Percentiles rank a stretch among this genome's conserved stretches.
phyloP scores from a whole-genome alignment of 345 rosid genomes.

The Eucalyptus sp. region DNA sequence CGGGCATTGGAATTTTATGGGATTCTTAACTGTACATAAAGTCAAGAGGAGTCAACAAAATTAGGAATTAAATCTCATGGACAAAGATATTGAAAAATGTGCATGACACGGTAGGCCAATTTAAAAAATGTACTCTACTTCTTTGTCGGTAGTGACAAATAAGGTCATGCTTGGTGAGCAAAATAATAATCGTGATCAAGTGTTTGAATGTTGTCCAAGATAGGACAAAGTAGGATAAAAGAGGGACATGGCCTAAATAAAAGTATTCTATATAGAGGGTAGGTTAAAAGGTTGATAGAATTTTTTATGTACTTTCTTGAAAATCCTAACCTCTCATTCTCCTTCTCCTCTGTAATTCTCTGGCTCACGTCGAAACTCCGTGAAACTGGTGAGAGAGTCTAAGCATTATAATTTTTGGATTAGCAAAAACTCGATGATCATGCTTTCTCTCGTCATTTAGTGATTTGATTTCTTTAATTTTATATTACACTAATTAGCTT shows the following conservation, averaged over 20 bases:
- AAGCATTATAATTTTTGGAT: not conserved
- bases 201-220: not conserved
- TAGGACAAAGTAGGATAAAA: not conserved
- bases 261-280: not conserved
- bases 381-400: not conserved
- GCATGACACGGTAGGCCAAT: not conserved
- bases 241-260: not conserved
- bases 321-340: not conserved
- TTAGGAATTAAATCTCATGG: not conserved
- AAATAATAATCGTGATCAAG: rapidly evolving
- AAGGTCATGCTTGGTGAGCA: not conserved
- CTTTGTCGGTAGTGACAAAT: not conserved
- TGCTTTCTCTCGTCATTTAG: not conserved
- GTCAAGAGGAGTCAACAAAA: not conserved
- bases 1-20: not conserved
- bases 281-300: not conserved
- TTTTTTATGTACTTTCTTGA: not conserved
- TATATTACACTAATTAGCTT: not conserved
- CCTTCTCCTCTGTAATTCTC: not conserved
- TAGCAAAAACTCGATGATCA: not conserved
- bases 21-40: not conserved
- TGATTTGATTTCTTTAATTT: not conserved
- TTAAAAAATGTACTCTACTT: not conserved
- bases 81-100: not conserved
- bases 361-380: not conserved